Evolutionary conservation across 352 stramenopile genomes (phyloP).

Genomic region (Phytophthora sp.): DNA sequence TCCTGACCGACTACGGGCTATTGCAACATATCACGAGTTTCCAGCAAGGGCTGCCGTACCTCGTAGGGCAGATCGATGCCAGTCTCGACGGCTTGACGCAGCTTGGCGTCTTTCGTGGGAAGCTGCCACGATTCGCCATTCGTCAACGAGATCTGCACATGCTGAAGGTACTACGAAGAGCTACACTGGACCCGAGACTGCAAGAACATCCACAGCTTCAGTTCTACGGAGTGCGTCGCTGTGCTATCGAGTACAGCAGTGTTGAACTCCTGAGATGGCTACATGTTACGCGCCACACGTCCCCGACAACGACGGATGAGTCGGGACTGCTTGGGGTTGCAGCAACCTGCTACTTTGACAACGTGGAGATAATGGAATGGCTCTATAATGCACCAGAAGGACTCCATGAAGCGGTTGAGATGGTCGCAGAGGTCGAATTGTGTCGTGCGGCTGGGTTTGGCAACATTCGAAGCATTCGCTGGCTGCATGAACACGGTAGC

Average conservation of each 20-base stretch:
- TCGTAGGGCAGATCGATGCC: constrained; percentile 28
- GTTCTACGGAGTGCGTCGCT: constrained; percentile 34
- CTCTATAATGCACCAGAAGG: constrained; percentile 23
- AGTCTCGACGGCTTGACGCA: constrained; percentile 23
- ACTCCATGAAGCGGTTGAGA: constrained; percentile 14
- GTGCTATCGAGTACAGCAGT: constrained; percentile 39
- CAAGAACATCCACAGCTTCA: constrained; percentile 26
- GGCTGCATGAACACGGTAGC: constrained; percentile 29
- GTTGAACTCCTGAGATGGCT: constrained; percentile 37
- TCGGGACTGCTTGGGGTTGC: constrained; percentile 20
- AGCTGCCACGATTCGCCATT: constrained; percentile 35
- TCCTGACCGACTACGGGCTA: constrained; percentile 28
- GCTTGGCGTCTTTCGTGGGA: constrained; percentile 28
- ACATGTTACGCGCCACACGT: constrained; percentile 27
- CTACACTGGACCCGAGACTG: constrained; percentile 9
- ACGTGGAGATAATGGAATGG: constrained; percentile 35
- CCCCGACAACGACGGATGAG: constrained; percentile 20
- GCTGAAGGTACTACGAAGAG: constrained; percentile 23
- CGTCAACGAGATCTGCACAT: constrained; percentile 31
- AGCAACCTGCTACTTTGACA: constrained; percentile 42
- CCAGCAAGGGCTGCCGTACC: constrained; percentile 30
- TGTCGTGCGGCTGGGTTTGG: constrained; percentile 33
- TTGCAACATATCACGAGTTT: constrained; percentile 37
- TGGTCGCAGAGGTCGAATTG: constrained; percentile 28
- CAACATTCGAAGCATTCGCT: constrained; percentile 32